Conservation (phyloP, 176 grass and related monocot genomes). For the Thinopyrum elongatum region DNA sequence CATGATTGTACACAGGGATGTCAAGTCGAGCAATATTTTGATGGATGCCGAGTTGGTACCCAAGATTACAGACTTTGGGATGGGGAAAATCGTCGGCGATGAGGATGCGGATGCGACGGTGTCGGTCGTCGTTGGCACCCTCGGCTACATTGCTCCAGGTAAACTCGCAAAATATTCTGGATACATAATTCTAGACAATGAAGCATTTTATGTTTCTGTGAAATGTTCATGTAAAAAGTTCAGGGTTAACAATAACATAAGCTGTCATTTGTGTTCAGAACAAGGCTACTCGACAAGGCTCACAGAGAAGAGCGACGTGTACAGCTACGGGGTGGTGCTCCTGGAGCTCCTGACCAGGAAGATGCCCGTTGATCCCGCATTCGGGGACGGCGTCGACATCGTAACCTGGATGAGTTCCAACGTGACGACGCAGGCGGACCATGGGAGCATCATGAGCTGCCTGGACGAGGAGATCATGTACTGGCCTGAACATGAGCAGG, state of each 20-base stretch:
- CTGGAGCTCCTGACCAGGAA: conserved; percentile 65
- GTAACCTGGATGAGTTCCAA: conserved; percentile 56
- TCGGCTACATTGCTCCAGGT: conserved; percentile 82
- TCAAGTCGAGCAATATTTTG: conserved; percentile 64
- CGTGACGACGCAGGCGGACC: conserved; percentile 11
- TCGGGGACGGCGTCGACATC: conserved; percentile 55
- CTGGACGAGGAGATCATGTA: conserved; percentile 53
- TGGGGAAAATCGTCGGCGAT: conserved; percentile 43
- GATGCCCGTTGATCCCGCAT: conserved; percentile 54
- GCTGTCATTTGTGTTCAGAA: conserved; percentile 30
- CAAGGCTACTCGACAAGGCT: conserved; percentile 49
- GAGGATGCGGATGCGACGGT: conserved; percentile 35
- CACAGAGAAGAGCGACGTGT: conserved; percentile 66
- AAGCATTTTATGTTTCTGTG: not conserved
- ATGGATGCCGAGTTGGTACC: conserved; percentile 56
- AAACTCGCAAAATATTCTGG: not conserved
- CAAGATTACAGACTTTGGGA: conserved; percentile 61
- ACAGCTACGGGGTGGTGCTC: conserved; percentile 73
- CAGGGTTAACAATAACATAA: not conserved
- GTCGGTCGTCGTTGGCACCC: conserved; percentile 54
- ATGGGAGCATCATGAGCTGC: conserved; percentile 18
- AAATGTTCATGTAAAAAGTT: not conserved
- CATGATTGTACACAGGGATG: conserved; percentile 60
- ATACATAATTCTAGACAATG: not conserved
- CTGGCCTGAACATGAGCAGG: conserved; percentile 45